Base-by-base conservation (phyloP, 345 rosid species). In the Rubroshorea leprosula region DNA sequence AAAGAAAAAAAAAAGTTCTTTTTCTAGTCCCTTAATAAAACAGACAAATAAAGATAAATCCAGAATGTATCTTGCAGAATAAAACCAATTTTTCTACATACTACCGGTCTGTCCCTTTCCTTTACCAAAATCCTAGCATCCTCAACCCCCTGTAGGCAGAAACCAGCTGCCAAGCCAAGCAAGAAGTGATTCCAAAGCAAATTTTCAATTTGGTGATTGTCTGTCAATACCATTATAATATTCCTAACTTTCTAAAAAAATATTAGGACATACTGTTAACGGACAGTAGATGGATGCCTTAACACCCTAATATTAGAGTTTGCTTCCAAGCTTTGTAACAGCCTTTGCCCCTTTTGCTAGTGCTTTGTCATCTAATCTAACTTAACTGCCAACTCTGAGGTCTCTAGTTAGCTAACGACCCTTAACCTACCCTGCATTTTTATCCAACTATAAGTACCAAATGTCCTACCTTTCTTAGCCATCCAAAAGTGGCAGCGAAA, bases 141-240 rank as follows among this genome's bases (percentile, higher is more conserved):
- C 6, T 44, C 18, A 44, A 44, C 47, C 47, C 16, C 47, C 80
- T 18, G 73, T 66, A 2, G 65, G 73, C 14, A 74, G 74, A 65
- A 70, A 70, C 46, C 72, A 79, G 47, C 76, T n/a, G n/a, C n/a
- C n/a, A n/a, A n/a, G 72, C 35, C 35, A 29, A 29, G 55, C 61
- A 45, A 27, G 17, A 29, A 18, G 19, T 8, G 49, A 16, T 16
- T 3, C 21, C 49, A 52, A 44, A 15, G 4, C 14, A 39, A 24
- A n/a, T 16, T 12, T 35, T 35, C 41, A 35, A 5, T 48, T 15
- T 61, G 50, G 52, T 35, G 41, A 8, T n/a, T n/a, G n/a, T n/a
- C 5, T 35, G 9, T 13, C 41, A 3, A 6, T 3, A 35, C 1
- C 41, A 35, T 35, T 35, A 35, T 6, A 35, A 35, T 3, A 35